Evolutionary conservation across 2,329 filamentous ascomycete genomes (phyloP).

Genomic region (Penicillium sp.): DNA sequence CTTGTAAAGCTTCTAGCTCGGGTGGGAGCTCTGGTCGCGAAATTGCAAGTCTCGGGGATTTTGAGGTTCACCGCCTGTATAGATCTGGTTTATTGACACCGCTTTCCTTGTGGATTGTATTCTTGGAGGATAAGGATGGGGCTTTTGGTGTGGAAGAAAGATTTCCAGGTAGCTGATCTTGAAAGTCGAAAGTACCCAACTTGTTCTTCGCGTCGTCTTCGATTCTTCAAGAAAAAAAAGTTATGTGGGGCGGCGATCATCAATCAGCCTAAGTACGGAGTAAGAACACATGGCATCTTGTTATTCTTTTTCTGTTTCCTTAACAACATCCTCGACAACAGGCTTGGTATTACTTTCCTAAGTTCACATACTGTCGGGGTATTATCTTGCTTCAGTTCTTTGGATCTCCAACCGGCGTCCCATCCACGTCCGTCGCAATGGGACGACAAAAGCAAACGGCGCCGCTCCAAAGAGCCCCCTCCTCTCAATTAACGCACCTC

Average conservation of each 20-base stretch:
- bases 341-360: not conserved
- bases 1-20: not conserved
- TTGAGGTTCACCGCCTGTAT: conserved; percentile 13
- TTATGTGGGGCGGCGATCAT: conserved; percentile 21
- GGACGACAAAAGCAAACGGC: conserved; percentile 66
- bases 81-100: conserved; percentile 1
- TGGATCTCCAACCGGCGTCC: not conserved
- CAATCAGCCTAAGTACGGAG: conserved; percentile 17
- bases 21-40: not conserved
- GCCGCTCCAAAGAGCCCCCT: conserved; percentile 62
- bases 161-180: not conserved
- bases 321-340: not conserved
- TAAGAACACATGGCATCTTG: conserved; percentile 41
- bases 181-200: too few relatives aligned
- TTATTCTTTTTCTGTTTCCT: conserved; percentile 12
- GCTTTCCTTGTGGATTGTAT: conserved; percentile 10
- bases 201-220: not conserved
- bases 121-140: not conserved
- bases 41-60: conserved; percentile 3
- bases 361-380: not conserved
- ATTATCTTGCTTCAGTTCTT: not conserved
- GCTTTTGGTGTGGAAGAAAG: not conserved
- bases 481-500: conserved; percentile 59
- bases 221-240: conserved; percentile 12
- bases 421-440: conserved; percentile 47